Conservation (phyloP, 305 asterid genomes). For the Fraxinus greggii region DNA sequence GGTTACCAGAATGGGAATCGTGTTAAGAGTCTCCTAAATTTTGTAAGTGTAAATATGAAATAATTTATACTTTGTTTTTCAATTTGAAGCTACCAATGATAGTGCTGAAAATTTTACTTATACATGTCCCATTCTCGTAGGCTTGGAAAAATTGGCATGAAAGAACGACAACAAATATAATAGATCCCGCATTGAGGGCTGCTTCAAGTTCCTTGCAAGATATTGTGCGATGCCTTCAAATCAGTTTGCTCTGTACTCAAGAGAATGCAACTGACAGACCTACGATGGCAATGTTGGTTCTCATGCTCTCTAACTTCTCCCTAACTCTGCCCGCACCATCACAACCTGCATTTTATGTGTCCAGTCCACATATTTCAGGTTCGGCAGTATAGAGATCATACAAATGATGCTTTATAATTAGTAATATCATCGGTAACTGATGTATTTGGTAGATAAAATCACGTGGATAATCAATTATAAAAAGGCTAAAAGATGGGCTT, state of each 20-base stretch:
- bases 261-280: not conserved
- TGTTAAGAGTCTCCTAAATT: not conserved
- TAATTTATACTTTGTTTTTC: not conserved
- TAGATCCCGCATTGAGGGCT: not conserved
- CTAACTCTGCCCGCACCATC: not conserved
- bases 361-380: not conserved
- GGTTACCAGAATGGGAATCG: not conserved
- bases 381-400: not conserved
- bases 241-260: not conserved
- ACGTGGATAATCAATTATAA: no score
- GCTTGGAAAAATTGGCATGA: not conserved
- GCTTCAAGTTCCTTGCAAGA: not conserved
- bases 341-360: not conserved
- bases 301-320: not conserved
- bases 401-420: not conserved
- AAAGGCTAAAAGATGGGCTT: no score
- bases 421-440: not conserved
- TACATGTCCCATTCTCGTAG: not conserved
- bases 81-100: not conserved
- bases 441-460: no score
- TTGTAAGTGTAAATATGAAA: not conserved
- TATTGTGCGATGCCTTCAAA: not conserved
- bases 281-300: not conserved
- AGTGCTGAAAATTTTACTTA: not conserved
- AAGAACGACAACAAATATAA: not conserved